Evolutionary conservation across 164 flowering plant genomes (phyloP).

Genomic region (Vitis cinerea): DNA sequence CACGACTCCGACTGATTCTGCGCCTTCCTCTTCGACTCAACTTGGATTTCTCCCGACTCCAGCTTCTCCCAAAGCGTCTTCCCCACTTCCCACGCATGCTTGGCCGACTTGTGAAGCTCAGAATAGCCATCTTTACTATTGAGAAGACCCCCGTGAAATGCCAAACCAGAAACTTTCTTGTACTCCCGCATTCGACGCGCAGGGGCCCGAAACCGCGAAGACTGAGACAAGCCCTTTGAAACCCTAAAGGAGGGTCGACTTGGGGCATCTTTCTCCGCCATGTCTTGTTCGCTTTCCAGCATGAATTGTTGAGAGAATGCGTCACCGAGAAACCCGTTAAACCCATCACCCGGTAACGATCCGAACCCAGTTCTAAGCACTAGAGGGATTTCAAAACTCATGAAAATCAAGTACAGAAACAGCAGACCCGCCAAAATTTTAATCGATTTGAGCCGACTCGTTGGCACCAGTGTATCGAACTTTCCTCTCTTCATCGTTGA

Average conservation of each 20-base stretch:
- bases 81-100: constrained; percentile 41
- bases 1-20: constrained; percentile 42
- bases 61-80: constrained; percentile 35
- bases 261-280: constrained; percentile 28
- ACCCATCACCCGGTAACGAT: constrained; percentile 26
- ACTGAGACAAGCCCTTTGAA: constrained; percentile 10
- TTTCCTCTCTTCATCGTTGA: constrained; percentile 49
- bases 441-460: constrained; percentile 42
- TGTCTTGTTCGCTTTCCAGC: constrained; percentile 34
- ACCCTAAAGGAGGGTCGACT: constrained; percentile 21
- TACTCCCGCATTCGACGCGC: constrained; percentile 26
- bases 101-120: constrained; percentile 37
- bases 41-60: constrained; percentile 31
- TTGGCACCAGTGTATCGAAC: constrained; percentile 27
- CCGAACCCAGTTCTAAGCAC: constrained; percentile 34
- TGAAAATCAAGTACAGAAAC: constrained; percentile 45
- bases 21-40: constrained; percentile 5
- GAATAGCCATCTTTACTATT: constrained; percentile 27
- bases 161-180: constrained; percentile 44
- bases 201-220: constrained; percentile 10
- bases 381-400: constrained; percentile 59
- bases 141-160: constrained; percentile 27
- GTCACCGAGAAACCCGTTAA: constrained; percentile 22
- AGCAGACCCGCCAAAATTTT: constrained; percentile 36
- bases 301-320: constrained; percentile 16